phyloP scores from a whole-genome alignment of 106 monocot genomes.

The Vanilla planifolia region DNA sequence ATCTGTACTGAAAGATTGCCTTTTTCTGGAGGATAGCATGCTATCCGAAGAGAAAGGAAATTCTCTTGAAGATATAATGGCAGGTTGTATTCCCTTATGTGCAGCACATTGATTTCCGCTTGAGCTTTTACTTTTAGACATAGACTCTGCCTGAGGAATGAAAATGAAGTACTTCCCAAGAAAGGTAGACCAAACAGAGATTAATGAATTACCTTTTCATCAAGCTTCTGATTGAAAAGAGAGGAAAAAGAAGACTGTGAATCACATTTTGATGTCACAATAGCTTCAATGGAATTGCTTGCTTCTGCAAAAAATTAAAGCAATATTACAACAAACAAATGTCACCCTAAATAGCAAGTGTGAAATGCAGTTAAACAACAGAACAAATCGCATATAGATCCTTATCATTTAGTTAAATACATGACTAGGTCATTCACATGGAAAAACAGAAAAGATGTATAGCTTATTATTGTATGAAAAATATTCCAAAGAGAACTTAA shows the following conservation, averaged over 20 bases:
- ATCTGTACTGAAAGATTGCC: neutral
- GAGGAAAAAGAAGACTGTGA: conserved; percentile 4
- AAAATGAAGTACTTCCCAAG: conserved; percentile 1
- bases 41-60: no score
- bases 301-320: neutral
- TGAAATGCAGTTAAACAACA: no score
- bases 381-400: no score
- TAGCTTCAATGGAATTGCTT: neutral
- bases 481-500: no score
- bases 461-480: no score
- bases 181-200: neutral
- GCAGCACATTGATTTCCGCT: neutral
- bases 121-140: neutral
- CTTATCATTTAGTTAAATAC: no score
- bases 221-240: neutral
- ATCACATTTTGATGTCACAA: neutral
- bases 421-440: no score
- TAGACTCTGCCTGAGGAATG: conserved; percentile 3
- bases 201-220: conserved; percentile 2
- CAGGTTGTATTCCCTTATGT: neutral
- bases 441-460: no score
- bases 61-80: neutral
- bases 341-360: no score
- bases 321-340: no score
- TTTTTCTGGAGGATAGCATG: neutral